Evolutionary conservation across 106 monocot genomes (phyloP).

Genomic region (Agapanthus africanus): DNA sequence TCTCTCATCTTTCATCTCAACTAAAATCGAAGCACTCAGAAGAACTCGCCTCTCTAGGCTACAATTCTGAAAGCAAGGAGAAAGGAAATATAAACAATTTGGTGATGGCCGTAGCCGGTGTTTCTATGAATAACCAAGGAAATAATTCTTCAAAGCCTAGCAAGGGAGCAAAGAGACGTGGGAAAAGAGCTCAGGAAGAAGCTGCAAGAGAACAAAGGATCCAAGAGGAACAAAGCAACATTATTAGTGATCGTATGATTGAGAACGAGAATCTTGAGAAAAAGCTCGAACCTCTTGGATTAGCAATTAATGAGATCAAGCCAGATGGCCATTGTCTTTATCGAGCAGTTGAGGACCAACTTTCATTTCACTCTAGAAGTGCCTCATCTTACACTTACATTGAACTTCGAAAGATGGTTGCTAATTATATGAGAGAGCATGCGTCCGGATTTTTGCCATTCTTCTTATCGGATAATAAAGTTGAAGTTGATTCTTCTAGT

Average conservation of each 20-base stretch:
- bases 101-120: constrained; percentile 58
- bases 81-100: constrained; percentile 33
- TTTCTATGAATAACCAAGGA: constrained; percentile 17
- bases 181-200: constrained; percentile 66
- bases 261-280: constrained; percentile 54
- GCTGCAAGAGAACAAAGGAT: constrained; percentile 69
- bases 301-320: constrained; percentile 59
- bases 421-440: constrained; percentile 65
- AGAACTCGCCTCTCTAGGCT: constrained; percentile 54
- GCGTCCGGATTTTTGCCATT: constrained; percentile 57
- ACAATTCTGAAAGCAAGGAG: constrained; percentile 17
- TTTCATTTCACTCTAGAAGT: constrained; percentile 19
- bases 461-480: constrained; percentile 48
- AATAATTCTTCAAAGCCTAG: constrained; percentile 30
- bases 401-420: constrained; percentile 55
- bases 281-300: constrained; percentile 57
- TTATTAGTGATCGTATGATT: constrained; percentile 49
- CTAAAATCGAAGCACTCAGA: constrained; percentile 49
- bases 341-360: constrained; percentile 63
- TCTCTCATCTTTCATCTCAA: constrained; percentile 34
- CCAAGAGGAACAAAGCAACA: constrained; percentile 53
- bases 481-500: constrained; percentile 26
- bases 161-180: constrained; percentile 46
- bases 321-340: constrained; percentile 81
- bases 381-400: constrained; percentile 16